Evolutionary conservation across 345 rosid genomes (phyloP).

Genomic region (Euclidium syriacum): DNA sequence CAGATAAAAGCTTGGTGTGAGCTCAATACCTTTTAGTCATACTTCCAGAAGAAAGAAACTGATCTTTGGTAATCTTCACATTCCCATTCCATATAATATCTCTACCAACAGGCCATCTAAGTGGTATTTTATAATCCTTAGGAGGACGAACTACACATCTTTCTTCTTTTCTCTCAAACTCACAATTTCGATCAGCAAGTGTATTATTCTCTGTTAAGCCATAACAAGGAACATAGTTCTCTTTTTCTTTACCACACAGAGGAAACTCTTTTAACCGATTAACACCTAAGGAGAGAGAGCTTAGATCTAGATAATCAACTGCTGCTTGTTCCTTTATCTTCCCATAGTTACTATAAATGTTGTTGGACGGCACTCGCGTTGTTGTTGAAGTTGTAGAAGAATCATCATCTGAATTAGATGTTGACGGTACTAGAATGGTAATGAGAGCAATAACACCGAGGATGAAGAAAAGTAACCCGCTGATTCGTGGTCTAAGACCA

Average conservation of each 20-base stretch:
- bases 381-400: slow-evolving; percentile 32
- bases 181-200: slow-evolving; percentile 75
- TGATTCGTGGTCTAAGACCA: slow-evolving; percentile 56
- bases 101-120: slow-evolving; percentile 81
- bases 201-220: slow-evolving; percentile 54
- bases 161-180: slow-evolving; percentile 35
- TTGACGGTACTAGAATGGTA: slow-evolving; percentile 58
- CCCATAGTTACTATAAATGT: slow-evolving; percentile 57
- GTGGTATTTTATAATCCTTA: slow-evolving; percentile 80
- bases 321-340: slow-evolving; percentile 81
- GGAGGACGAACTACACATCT: slow-evolving; percentile 79
- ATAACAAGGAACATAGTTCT: slow-evolving; percentile 82
- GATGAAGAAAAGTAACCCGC: slow-evolving; percentile 59
- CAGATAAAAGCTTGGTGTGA: neutral
- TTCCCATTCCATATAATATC: slow-evolving; percentile 92
- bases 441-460: slow-evolving; percentile 60
- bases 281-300: slow-evolving; percentile 49
- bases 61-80: slow-evolving; percentile 84
- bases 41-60: slow-evolving; percentile 89
- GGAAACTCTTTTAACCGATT: slow-evolving; percentile 43
- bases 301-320: slow-evolving; percentile 67
- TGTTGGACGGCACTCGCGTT: slow-evolving; percentile 28
- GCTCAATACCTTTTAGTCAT: slow-evolving; percentile 73
- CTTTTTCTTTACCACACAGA: slow-evolving; percentile 80
- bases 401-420: slow-evolving; percentile 50